Evolutionary conservation across 2,329 filamentous ascomycete species (phyloP).

Genomic region (Aureobasidium vineae): DNA sequence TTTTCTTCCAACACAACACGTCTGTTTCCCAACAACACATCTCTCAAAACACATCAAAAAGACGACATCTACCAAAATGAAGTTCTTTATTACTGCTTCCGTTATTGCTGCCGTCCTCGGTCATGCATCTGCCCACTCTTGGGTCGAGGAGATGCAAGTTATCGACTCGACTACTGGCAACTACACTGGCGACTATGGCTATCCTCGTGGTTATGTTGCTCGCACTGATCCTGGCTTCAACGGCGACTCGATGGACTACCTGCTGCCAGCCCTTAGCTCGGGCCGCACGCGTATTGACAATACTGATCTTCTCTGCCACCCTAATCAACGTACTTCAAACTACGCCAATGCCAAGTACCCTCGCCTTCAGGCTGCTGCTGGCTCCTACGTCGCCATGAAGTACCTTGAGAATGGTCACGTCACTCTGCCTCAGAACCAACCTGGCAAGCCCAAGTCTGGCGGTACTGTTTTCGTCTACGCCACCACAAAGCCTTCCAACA

Average conservation of each 20-base stretch:
- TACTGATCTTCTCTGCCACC: slow-evolving; percentile 62
- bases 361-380: slow-evolving; percentile 57
- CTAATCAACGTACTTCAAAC: slow-evolving; percentile 59
- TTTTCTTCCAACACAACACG: not conserved
- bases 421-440: slow-evolving; percentile 43
- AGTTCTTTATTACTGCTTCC: not conserved
- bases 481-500: slow-evolving; percentile 48
- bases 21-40: slow-evolving; percentile 11
- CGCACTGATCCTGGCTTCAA: slow-evolving; percentile 57
- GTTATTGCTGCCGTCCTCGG: slow-evolving; percentile 9
- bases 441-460: slow-evolving; percentile 45
- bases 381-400: slow-evolving; percentile 49
- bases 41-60: slow-evolving; percentile 1
- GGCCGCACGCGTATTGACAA: slow-evolving; percentile 50
- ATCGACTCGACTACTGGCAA: slow-evolving; percentile 68
- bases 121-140: slow-evolving; percentile 62
- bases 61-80: slow-evolving; percentile 12
- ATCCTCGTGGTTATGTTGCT: slow-evolving; percentile 66
- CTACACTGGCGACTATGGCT: slow-evolving; percentile 69
- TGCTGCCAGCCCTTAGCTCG: slow-evolving; percentile 56
- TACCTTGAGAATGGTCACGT: slow-evolving; percentile 55
- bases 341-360: slow-evolving; percentile 54
- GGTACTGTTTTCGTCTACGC: slow-evolving; percentile 52
- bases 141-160: slow-evolving; percentile 73
- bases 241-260: slow-evolving; percentile 56